Evolutionary conservation across 495 filamentous ascomycete genomes (phyloP), one percentile per base, ranked within the genome.

Genomic region (Podospora sp.): DNA sequence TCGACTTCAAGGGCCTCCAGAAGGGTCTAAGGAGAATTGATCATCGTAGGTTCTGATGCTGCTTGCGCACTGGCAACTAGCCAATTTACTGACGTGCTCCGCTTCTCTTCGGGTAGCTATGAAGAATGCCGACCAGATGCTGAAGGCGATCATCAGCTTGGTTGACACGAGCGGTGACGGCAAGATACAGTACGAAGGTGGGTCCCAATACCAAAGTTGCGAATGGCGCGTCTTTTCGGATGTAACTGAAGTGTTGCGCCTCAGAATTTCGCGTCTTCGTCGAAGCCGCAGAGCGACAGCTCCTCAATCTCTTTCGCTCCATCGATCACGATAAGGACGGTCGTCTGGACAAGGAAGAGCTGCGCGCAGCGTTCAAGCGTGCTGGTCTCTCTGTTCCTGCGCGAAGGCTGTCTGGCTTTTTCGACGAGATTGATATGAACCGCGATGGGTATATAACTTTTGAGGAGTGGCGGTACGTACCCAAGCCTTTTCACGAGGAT

Each of bases 401-500:
- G 65, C 83, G 89, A 63, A 90, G 92, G 72, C 77, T 99, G 22
- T 87, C 95, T 68, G 84, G 86, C 59, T 97, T 99, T 79, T 97
- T 99, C 72, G 81, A 83, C 33, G 89, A 97, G 71, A 91, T 99
- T 59, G 95, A 99, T 77, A 86, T 85, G 73, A 94, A 99, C 77
- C 85, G 89, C 64, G 94, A 98, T 77, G 96, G 90, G 18, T 85
- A 86, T 63, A 97, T 99, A 68, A 91, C 84, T 52, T 99, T 95
- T 78, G 86, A 91, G 64, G 95, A 99, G 82, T 99, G 95, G 95
- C 91, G 95, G 94, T 98, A 90, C 74, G 87, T 77, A 33, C n/a
- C n/a, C n/a, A n/a, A n/a, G 7, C 53, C 52, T 62, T 33, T 33
- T 33, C 29, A 62, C 61, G 46, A 55, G 14, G 25, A 18, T 6